phyloP scores from a whole-genome alignment of 768 basidiomycete genomes.

The Russula lepida region DNA sequence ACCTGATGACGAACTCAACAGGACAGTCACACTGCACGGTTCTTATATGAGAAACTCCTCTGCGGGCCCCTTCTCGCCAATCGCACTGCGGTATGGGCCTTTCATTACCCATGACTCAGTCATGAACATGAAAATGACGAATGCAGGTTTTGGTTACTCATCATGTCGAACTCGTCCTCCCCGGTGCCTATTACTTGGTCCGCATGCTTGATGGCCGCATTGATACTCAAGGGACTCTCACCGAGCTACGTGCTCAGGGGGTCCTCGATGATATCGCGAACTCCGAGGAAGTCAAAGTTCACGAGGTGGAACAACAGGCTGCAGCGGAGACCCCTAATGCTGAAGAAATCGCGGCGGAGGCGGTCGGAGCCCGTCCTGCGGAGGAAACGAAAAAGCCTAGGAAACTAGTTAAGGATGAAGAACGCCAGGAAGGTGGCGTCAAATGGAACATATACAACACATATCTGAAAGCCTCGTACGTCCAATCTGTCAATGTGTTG shows the following conservation, averaged over 20 bases:
- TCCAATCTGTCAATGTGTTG: conserved; percentile 16
- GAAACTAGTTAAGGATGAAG: conserved; percentile 75
- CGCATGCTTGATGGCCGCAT: conserved; percentile 78
- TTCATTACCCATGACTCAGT: not conserved
- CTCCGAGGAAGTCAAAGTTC: conserved; percentile 40
- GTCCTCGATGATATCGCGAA: conserved; percentile 53
- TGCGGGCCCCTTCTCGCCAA: conserved; percentile 55
- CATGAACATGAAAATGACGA: not conserved
- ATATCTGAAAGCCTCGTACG: conserved; percentile 66
- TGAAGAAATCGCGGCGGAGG: conserved; percentile 28
- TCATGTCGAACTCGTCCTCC: conserved; percentile 75
- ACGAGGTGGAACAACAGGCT: conserved; percentile 35
- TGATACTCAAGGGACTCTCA: conserved; percentile 61
- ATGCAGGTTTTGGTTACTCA: conserved; percentile 65
- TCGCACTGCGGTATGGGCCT: conserved; percentile 52
- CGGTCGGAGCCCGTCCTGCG: conserved; percentile 24
- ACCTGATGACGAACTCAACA: conserved; percentile 23
- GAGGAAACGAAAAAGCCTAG: conserved; percentile 50
- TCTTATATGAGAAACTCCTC: conserved; percentile 55
- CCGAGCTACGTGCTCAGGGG: conserved; percentile 54
- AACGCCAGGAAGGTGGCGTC: conserved; percentile 71
- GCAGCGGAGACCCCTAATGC: conserved; percentile 19
- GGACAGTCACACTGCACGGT: conserved; percentile 63
- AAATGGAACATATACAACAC: conserved; percentile 60
- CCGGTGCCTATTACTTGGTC: conserved; percentile 62